A percentile compares a stretch with the other conserved stretches of the same genome.
These are phyloP conservation scores for Teratosphaeriaceae sp. DNA, from an alignment of 2,329 filamentous ascomycete genomes.

Conservation along the genomic window DNA sequence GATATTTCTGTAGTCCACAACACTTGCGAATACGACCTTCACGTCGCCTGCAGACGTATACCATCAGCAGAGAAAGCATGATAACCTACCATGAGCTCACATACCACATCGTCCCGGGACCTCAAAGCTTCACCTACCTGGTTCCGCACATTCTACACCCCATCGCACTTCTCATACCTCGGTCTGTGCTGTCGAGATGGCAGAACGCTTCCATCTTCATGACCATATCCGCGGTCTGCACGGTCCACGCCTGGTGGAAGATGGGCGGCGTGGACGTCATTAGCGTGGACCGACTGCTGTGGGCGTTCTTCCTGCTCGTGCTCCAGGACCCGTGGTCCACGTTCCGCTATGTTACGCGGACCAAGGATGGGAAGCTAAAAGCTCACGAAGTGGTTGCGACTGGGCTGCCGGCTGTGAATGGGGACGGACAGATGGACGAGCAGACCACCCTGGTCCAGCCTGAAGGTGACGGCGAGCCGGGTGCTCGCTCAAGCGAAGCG, in stretches of 20 bases:
- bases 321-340: constrained; percentile 22
- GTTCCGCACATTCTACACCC: constrained; percentile 20
- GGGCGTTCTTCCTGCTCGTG: constrained; percentile 19
- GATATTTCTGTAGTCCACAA: no score
- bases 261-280: constrained; percentile 26
- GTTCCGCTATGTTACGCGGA: constrained; percentile 13
- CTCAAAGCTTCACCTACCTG: constrained; percentile 22
- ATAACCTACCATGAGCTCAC: constrained; percentile 18
- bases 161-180: constrained; percentile 21
- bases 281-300: constrained; percentile 21
- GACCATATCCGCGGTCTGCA: constrained; percentile 17
- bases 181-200: constrained; percentile 15
- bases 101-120: constrained; percentile 23
- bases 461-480: background rate
- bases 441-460: background rate
- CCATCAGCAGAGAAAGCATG: no score
- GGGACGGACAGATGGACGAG: background rate
- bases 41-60: no score
- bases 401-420: constrained; percentile 1
- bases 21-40: no score
- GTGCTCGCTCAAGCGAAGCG: background rate
- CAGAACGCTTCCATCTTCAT: constrained; percentile 18
- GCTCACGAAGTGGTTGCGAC: background rate
- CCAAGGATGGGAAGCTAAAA: background rate
- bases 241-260: constrained; percentile 20